These are phyloP conservation scores for Rhynchospora pubera DNA, from an alignment of 176 grass and related monocot species.

Conservation along the genomic window DNA sequence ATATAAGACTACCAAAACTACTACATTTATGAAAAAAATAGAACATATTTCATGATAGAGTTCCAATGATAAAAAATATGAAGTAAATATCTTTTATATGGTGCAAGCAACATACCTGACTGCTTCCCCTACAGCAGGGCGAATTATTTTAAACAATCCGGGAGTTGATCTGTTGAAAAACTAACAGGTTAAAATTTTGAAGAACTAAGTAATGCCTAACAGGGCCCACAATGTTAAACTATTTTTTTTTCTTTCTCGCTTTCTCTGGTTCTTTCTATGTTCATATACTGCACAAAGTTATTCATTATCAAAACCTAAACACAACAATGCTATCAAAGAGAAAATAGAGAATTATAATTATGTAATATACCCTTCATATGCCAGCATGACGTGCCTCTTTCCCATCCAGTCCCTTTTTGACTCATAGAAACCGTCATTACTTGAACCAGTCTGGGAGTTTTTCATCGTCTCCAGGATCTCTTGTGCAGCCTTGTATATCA, in stretches of 20 bases:
- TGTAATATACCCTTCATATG: conserved; percentile 69
- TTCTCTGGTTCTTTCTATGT: not conserved
- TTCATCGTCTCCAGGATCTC: conserved; percentile 58
- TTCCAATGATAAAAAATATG: not conserved
- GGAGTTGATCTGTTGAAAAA: conserved; percentile 53
- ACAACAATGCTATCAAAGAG: not conserved
- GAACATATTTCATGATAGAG: conserved; percentile 16
- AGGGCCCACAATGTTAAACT: not conserved
- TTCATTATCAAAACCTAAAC: not conserved
- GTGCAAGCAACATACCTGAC: conserved; percentile 58
- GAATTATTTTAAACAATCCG: conserved; percentile 70
- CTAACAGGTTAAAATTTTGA: conserved; percentile 8
- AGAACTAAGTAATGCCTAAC: not conserved
- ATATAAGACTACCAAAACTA: not conserved
- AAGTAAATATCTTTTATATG: conserved; percentile 5
- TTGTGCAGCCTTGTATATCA: conserved; percentile 44
- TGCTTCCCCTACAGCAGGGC: conserved; percentile 82
- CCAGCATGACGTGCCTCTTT: conserved; percentile 70
- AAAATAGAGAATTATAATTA: conserved; percentile 11
- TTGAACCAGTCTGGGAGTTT: conserved; percentile 41
- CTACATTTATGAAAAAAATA: not conserved
- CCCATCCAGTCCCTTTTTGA: conserved; percentile 99
- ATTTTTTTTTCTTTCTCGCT: not conserved
- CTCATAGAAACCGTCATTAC: conserved; percentile 85
- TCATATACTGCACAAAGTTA: not conserved